Base-by-base conservation (phyloP, 2,329 filamentous ascomycete species). In the Exserohilum rostratum region DNA sequence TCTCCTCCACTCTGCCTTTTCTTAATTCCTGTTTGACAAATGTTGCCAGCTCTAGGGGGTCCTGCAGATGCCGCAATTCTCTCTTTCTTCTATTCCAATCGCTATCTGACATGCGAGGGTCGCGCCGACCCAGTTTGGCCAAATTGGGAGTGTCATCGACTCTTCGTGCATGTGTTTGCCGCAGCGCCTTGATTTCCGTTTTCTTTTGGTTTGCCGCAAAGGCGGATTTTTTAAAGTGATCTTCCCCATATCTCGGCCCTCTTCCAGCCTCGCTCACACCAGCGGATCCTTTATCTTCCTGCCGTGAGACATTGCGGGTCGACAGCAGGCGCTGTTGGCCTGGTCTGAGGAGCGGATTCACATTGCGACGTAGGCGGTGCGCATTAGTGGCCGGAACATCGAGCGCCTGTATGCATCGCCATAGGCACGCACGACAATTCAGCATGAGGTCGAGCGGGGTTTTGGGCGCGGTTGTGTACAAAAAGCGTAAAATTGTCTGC, bases 1-100 rank as follows among this genome's bases (percentile, higher is more conserved):
- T 91, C 67, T 91, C 86, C 2, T 87, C 84, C 33, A 83, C 83
- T 29, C 87, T 79, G 37, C 83, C 83, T 54, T 83, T 81, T 5
- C 71, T 72, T 43, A 98, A 78, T 15, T 85, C 79, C 45, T 80
- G 78, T 48, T 79, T 79, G 37, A 96, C 86, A 48, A 88, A 85
- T 33, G 88, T 78, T 34, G 86, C 87, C 54, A 98, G 83, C 64
- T 88, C 87, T 58, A 88, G 80, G 1, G 90, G 90, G 70, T 97
- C 92, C 15, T 81, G 75, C 53, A 91, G 72, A 74, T 84, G 85
- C 42, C 82, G 72, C 48, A 92, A 70, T 62, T 91, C 86, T 65
- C 81, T 83, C 33, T 78, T 78, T 42, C 83, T 56, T 39, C 63
- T 65, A 7, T 67, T 67, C 64, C 67, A 73, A 17, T 73, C 70